These are phyloP conservation scores for Neurospora sp. DNA, from an alignment of 495 filamentous ascomycete genomes.

Conservation along the genomic window DNA sequence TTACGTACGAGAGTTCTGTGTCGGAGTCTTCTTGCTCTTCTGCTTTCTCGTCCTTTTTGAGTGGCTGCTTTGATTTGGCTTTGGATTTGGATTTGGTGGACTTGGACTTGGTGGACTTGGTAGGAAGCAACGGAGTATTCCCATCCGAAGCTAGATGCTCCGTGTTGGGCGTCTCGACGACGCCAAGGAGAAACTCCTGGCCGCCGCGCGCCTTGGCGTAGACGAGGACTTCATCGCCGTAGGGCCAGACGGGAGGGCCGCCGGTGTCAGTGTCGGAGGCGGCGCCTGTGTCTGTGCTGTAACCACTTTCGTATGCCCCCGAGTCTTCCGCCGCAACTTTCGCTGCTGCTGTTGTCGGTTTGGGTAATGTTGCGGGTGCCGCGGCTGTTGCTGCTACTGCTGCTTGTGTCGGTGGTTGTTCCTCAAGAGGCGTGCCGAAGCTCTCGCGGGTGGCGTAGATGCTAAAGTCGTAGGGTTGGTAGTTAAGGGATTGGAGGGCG, in stretches of 20 bases:
- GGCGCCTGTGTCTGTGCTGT: not conserved
- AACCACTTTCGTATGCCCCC: not conserved
- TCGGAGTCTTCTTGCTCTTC: not conserved
- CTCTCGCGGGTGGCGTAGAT: conserved; percentile 11
- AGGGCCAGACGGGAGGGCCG: conserved; percentile 18
- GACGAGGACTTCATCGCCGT: conserved; percentile 27
- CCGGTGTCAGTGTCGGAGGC: not conserved
- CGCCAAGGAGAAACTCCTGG: conserved; percentile 26
- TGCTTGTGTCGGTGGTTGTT: not conserved
- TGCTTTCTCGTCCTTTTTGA: not conserved
- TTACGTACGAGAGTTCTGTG: conserved; percentile 28
- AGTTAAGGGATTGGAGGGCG: conserved; percentile 21
- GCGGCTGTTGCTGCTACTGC: not conserved
- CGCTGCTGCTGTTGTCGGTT: not conserved
- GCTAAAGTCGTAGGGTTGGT: conserved; percentile 27
- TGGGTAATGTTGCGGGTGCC: not conserved
- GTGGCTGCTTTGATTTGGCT: not conserved
- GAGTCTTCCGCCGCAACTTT: not conserved
- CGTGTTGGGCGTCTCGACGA: conserved; percentile 31
- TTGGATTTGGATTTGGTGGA: not conserved
- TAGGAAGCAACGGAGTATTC: not conserved
- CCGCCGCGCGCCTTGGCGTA: conserved; percentile 23
- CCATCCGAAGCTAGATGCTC: not conserved
- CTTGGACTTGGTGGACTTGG: too few relatives aligned
- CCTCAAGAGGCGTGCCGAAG: not conserved